Base-by-base conservation (phyloP, 306 rosid genomes). In the Trifolium fragiferum region DNA sequence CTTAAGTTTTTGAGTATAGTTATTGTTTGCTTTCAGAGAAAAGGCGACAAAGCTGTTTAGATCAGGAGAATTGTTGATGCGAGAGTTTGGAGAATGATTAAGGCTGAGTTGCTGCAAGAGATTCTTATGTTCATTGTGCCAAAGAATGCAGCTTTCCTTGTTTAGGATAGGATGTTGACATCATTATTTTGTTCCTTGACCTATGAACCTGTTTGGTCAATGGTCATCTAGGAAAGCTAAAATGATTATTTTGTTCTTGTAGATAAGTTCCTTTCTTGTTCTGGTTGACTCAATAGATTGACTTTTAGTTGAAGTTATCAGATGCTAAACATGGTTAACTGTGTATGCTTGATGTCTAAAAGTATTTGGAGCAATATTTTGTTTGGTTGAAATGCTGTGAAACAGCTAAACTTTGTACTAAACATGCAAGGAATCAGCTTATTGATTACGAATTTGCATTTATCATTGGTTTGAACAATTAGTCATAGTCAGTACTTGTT, bases 21-120 rank as follows among this genome's bases (percentile, higher is more conserved):
- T 30, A 2, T 25, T 25, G 27, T 62, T 37, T 7, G 68, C 59
- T 72, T 72, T 61, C 88, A 90, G 96, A 25, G 43, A 88, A 88
- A 82, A 80, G 27, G 13, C 41, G 59, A 13, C 82, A 82, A 50
- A 60, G 19, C 68, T 15, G 59, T 64, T 68, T 46, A 64, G 83
- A 53, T 81, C 78, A 75, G 60, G 76, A 83, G 83, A 73, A 67
- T 64, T 62, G 76, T 32, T 66, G 70, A 41, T 81, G 72, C 27
- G 83, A 77, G 66, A 27, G 54, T n/a, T 65, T 43, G 73, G 62
- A 40, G 84, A 38, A 71, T 50, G 40, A 74, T 43, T 72, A 18
- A 59, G 35, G 70, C 75, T 77, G 68, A 78, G 69, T 37, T 51
- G 70, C 72, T 23, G 66, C 49, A 14, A 37, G 33, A 53, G 53